phyloP scores from a whole-genome alignment of 176 grass and related monocot species.

The Calamus simplicifolius region DNA sequence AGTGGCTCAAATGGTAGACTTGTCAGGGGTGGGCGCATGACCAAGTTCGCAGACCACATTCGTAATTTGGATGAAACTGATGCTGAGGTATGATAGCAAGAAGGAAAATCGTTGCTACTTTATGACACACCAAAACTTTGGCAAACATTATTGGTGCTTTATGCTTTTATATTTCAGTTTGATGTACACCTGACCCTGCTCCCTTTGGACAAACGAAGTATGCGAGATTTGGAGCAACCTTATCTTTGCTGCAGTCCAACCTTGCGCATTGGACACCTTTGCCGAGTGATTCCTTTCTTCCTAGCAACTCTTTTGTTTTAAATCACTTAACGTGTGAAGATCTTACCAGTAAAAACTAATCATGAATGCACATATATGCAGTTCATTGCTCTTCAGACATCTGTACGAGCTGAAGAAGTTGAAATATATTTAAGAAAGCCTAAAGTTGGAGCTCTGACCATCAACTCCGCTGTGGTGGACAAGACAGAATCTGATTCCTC shows the following conservation, averaged over 20 bases:
- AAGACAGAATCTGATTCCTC: not conserved
- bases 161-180: conserved; percentile 39
- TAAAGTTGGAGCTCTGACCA: not conserved
- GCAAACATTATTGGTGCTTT: conserved; percentile 13
- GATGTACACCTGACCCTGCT: conserved; percentile 37
- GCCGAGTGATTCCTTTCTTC: conserved; percentile 41
- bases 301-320: not conserved
- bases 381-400: conserved; percentile 51
- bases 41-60: conserved; percentile 59
- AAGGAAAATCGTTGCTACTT: not conserved
- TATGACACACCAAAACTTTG: too few relatives aligned
- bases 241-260: conserved; percentile 63
- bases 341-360: not conserved
- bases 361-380: conserved; percentile 16
- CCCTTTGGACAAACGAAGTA: conserved; percentile 43
- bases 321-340: not conserved
- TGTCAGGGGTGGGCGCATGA: conserved; percentile 40
- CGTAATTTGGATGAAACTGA: conserved; percentile 45
- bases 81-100: conserved; percentile 39
- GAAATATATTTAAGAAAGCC: conserved; percentile 39
- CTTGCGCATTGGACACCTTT: conserved; percentile 42
- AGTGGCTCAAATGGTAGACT: conserved; percentile 50
- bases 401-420: conserved; percentile 44
- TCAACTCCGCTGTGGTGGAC: not conserved
- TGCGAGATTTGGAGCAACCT: conserved; percentile 40